Evolutionary conservation across 192 early-diverging fungal species (phyloP).

Genomic region (Entrophospora sp.): DNA sequence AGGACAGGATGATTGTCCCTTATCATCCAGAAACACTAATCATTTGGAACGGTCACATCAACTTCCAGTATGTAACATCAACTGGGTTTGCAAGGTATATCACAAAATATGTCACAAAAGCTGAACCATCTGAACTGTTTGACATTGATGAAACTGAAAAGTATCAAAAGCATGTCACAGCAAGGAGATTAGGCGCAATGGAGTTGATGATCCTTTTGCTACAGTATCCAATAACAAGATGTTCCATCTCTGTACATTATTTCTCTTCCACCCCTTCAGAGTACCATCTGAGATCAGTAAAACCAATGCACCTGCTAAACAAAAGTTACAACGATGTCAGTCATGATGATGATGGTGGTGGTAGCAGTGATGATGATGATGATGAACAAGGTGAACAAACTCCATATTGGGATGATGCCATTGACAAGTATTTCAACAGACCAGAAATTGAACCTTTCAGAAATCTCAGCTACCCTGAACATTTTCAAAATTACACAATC

Average conservation of each 20-base stretch:
- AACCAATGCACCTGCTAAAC: background rate
- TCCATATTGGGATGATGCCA: background rate
- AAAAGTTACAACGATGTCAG: too few species aligned
- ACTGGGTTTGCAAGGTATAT: background rate
- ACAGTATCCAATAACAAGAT: too few species aligned
- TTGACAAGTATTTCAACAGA: background rate
- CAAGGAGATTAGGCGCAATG: background rate
- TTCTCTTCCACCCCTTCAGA: too few species aligned
- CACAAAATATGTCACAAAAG: background rate
- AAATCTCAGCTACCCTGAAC: background rate
- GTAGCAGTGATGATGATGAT: too few species aligned
- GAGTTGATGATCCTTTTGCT: background rate
- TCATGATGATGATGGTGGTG: too few species aligned
- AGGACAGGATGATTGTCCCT: background rate
- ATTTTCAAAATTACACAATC: background rate
- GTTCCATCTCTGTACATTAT: too few species aligned
- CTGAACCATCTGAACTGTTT: background rate
- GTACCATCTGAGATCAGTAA: background rate
- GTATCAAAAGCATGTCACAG: background rate
- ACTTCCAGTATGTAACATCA: background rate
- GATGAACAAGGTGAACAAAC: background rate
- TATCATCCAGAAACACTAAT: background rate
- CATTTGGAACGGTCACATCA: background rate
- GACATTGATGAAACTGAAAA: background rate
- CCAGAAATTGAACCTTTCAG: background rate